Evolutionary conservation across 306 rosid species (phyloP), one percentile per base, ranked within the genome.

Genomic region (Dalbergia cochinchinensis): DNA sequence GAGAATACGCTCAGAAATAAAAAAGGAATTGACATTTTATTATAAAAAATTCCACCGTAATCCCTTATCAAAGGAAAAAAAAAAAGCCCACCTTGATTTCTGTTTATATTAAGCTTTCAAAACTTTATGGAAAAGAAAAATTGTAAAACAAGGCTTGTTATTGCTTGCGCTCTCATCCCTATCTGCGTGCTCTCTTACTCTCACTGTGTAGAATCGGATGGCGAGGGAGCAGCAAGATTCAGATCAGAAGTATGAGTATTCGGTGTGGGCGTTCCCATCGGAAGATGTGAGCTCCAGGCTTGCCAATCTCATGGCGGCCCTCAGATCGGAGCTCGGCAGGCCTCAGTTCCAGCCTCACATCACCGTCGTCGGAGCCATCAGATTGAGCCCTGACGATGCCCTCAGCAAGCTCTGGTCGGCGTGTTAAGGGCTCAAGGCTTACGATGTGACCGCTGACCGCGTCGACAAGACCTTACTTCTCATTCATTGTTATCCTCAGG

Each of bases 211-310:
- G 2, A 26, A 26, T 26, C 31, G 31, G 54, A 54, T 54, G 60
- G 60, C 60, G 60, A 54, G 20, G 60, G 50, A 26, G 31, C 31
- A 37, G 7, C 41, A 37, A 37, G 41, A 37, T 37, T 26, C 31
- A 26, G 41, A 37, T 4, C 5, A 72, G 74, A 78, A 54, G 35
- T 48, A 88, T 4, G 81, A 82, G 68, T 94, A 89, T 82, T 94
- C 98, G 0, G 94, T 94, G 84, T 92, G 97, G 97, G 97, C 95
- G 64, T 68, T 88, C 48, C 98, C 98, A 20, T 94, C 97, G 66
- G 92, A 89, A 1, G 89, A 88, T 35, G 91, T 88, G 44, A 19
- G 47, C 0, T 45, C 34, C 60, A 82, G 94, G 80, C 35, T 90
- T 68, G 53, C 73, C 76, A 85, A 81, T 15, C 82, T 92, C 54